phyloP scores from a whole-genome alignment of 768 basidiomycete genomes.

The Leccinum uliginosum region DNA sequence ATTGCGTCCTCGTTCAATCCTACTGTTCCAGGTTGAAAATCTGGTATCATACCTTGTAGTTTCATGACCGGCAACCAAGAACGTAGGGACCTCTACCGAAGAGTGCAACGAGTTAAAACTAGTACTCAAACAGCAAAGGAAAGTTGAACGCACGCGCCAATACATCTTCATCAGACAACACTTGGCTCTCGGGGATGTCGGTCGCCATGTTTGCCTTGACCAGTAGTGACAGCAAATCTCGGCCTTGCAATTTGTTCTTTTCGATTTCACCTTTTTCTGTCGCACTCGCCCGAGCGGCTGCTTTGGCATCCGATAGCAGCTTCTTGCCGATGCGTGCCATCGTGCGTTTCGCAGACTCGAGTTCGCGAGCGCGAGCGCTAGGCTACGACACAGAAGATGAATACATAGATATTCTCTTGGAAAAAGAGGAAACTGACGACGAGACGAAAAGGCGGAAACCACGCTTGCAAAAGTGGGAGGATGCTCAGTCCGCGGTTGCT shows the following conservation, averaged over 20 bases:
- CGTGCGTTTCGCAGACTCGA: slow-evolving; percentile 30
- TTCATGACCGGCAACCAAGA: neutral
- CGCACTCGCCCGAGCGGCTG: slow-evolving; percentile 23
- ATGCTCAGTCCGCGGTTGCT: slow-evolving; percentile 2
- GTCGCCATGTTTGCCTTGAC: slow-evolving; percentile 29
- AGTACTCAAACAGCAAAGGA: neutral
- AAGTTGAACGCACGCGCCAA: slow-evolving; percentile 41
- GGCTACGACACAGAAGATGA: slow-evolving; percentile 14
- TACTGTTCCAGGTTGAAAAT: neutral
- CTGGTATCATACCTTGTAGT: neutral
- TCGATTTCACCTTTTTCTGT: slow-evolving; percentile 28
- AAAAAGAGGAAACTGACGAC: slow-evolving; percentile 31
- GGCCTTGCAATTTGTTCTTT: slow-evolving; percentile 33
- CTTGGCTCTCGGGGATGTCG: slow-evolving; percentile 51
- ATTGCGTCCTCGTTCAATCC: neutral
- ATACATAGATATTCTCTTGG: neutral
- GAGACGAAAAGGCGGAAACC: slow-evolving; percentile 35
- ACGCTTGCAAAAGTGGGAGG: slow-evolving; percentile 30
- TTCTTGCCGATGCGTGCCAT: slow-evolving; percentile 49
- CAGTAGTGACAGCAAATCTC: slow-evolving; percentile 44
- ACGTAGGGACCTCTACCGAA: neutral
- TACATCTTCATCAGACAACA: slow-evolving; percentile 60
- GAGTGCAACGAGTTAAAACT: too few relatives aligned
- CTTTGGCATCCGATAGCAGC: slow-evolving; percentile 47
- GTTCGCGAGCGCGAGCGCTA: slow-evolving; percentile 12